Percentiles rank a stretch among this genome's conserved stretches.
Evolutionary conservation across 805 yeast species (phyloP).

Genomic region (Ogataea ganodermae): DNA sequence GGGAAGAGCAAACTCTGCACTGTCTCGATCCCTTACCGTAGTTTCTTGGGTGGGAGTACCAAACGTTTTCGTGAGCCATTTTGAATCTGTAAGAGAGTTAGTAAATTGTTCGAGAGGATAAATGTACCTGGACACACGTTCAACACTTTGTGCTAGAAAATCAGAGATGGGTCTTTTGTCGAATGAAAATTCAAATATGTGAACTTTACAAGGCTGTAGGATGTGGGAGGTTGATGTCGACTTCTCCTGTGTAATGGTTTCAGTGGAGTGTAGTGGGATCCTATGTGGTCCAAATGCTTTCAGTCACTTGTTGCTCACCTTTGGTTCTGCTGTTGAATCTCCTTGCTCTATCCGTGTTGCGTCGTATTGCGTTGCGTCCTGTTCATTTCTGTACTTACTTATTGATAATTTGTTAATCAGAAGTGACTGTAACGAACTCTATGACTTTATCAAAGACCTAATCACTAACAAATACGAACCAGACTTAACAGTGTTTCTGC

Average conservation of each 20-base stretch:
- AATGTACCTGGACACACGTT: no score
- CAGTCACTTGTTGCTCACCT: no score
- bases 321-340: no score
- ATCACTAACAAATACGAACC: slow-evolving; percentile 2
- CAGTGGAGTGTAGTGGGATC: no score
- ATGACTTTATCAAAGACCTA: background rate
- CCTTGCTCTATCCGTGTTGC: background rate
- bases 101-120: no score
- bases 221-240: no score
- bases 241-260: no score
- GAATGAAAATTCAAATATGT: no score
- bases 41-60: slow-evolving; percentile 99
- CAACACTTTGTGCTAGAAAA: no score
- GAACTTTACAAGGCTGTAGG: no score
- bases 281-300: no score
- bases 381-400: slow-evolving; percentile 14
- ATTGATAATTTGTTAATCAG: slow-evolving; percentile 7
- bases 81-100: slow-evolving; percentile 41
- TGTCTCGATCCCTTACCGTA: slow-evolving; percentile 99
- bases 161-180: no score
- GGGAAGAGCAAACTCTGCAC: slow-evolving; percentile 99
- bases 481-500: slow-evolving; percentile 4
- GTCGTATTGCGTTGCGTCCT: background rate
- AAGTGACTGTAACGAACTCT: slow-evolving; percentile 7
- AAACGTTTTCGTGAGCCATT: slow-evolving; percentile 99